Percentiles rank a stretch among this genome's conserved stretches.
These are phyloP conservation scores for Daldinia sp. DNA, from an alignment of 2,329 filamentous ascomycete species.

Conservation along the genomic window DNA sequence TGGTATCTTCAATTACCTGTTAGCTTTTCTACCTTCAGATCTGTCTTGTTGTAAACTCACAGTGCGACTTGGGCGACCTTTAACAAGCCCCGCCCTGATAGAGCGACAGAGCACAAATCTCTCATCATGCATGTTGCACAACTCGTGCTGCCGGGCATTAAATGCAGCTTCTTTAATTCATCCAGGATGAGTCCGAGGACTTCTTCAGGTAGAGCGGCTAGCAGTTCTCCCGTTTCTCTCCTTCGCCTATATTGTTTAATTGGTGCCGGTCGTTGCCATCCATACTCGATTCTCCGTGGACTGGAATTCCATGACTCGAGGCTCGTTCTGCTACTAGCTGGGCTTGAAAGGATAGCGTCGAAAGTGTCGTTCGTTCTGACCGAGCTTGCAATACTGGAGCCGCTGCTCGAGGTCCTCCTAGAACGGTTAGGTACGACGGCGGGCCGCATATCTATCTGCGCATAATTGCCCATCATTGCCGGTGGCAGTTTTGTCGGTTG, in stretches of 20 bases:
- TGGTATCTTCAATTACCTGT: slow-evolving; percentile 55
- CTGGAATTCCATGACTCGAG: slow-evolving; percentile 52
- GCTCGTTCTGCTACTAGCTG: slow-evolving; percentile 50
- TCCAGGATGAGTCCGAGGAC: slow-evolving; percentile 65
- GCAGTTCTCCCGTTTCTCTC: slow-evolving; percentile 59
- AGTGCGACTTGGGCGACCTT: slow-evolving; percentile 60
- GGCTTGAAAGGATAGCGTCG: slow-evolving; percentile 44
- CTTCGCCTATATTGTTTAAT: slow-evolving; percentile 49
- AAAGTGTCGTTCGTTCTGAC: slow-evolving; percentile 43
- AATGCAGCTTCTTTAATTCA: slow-evolving; percentile 61
- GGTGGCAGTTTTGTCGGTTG: slow-evolving; percentile 35
- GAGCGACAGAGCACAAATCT: slow-evolving; percentile 61
- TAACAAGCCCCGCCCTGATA: slow-evolving; percentile 61
- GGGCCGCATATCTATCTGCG: slow-evolving; percentile 45
- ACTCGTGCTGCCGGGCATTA: slow-evolving; percentile 57
- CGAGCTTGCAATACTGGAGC: slow-evolving; percentile 42
- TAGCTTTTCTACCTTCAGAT: not conserved
- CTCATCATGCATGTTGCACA: slow-evolving; percentile 73
- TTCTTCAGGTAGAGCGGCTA: slow-evolving; percentile 65
- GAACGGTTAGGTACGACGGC: slow-evolving; percentile 37
- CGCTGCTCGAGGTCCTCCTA: slow-evolving; percentile 39
- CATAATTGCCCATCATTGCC: slow-evolving; percentile 43
- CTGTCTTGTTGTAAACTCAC: slow-evolving; percentile 49
- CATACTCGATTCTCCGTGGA: slow-evolving; percentile 42
- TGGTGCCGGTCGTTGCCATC: slow-evolving; percentile 47